Conservation (phyloP, 495 filamentous ascomycete genomes). For the Usnea hakonensis region DNA sequence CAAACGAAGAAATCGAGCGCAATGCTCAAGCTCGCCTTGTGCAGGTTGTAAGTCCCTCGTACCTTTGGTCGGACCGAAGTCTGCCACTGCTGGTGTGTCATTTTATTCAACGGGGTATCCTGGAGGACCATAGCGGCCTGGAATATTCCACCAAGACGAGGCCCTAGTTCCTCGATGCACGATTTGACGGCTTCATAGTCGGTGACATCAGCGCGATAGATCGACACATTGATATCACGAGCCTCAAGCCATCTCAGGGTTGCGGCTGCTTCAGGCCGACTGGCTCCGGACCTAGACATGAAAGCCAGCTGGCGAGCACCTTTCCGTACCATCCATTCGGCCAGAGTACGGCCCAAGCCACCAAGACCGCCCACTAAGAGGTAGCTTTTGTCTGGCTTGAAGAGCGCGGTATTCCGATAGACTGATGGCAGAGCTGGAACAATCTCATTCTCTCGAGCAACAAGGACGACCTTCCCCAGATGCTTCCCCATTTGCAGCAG, state of each 20-base stretch:
- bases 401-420: constrained; percentile 13
- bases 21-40: constrained; percentile 21
- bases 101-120: constrained; percentile 51
- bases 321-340: constrained; percentile 48
- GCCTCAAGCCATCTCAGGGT: constrained; percentile 20
- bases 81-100: constrained; percentile 44
- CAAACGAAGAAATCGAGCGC: constrained; percentile 40
- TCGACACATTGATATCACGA: constrained; percentile 22
- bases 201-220: constrained; percentile 36
- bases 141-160: constrained; percentile 46
- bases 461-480: constrained; percentile 17
- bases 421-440: constrained; percentile 12
- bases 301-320: constrained; percentile 49
- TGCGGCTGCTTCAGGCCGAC: constrained; percentile 23
- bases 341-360: constrained; percentile 48
- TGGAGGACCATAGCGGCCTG: constrained; percentile 38
- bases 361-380: constrained; percentile 55
- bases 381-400: constrained; percentile 40
- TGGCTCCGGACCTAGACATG: constrained; percentile 38
- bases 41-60: constrained; percentile 39
- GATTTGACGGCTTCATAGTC: constrained; percentile 21
- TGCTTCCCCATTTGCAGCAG: constrained; percentile 20
- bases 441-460: constrained; percentile 9
- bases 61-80: constrained; percentile 50
- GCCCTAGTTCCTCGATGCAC: constrained; percentile 33